These are phyloP conservation scores for Metschnikowia peoriensis DNA, from an alignment of 805 yeast species.

Conservation along the genomic window DNA sequence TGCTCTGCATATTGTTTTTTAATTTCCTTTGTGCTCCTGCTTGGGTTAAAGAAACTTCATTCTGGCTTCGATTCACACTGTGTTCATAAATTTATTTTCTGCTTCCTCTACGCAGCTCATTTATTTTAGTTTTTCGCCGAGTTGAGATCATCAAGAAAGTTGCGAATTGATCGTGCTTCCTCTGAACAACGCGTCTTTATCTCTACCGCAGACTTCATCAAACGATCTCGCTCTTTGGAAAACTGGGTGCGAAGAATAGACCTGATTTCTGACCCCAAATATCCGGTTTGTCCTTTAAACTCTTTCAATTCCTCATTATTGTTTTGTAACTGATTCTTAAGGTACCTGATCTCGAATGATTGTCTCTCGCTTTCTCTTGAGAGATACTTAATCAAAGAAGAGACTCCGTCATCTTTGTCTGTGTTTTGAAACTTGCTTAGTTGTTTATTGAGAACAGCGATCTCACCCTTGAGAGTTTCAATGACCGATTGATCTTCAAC, in stretches of 20 bases:
- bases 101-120: background rate
- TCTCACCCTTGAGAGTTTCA: constrained; percentile 30
- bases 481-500: constrained; percentile 26
- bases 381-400: constrained; percentile 29
- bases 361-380: constrained; percentile 30
- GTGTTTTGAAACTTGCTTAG: constrained; percentile 13
- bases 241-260: constrained; percentile 4
- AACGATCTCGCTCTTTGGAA: constrained; percentile 4
- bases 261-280: constrained; percentile 10
- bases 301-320: constrained; percentile 23
- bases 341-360: constrained; percentile 35
- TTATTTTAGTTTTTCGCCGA: background rate
- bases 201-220: constrained; percentile 7
- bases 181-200: constrained; percentile 4
- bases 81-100: no score
- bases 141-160: background rate
- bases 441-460: constrained; percentile 26
- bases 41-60: no score
- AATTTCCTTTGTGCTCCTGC: no score
- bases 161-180: constrained; percentile 2
- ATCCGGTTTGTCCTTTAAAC: constrained; percentile 20
- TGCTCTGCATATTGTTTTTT: no score
- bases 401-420: constrained; percentile 17
- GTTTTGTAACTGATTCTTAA: constrained; percentile 22
- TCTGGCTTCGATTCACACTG: no score